Percentiles rank a stretch among this genome's conserved stretches.
Evolutionary conservation across 306 rosid species (phyloP).

Genomic region (Pterocarpus santalinus): DNA sequence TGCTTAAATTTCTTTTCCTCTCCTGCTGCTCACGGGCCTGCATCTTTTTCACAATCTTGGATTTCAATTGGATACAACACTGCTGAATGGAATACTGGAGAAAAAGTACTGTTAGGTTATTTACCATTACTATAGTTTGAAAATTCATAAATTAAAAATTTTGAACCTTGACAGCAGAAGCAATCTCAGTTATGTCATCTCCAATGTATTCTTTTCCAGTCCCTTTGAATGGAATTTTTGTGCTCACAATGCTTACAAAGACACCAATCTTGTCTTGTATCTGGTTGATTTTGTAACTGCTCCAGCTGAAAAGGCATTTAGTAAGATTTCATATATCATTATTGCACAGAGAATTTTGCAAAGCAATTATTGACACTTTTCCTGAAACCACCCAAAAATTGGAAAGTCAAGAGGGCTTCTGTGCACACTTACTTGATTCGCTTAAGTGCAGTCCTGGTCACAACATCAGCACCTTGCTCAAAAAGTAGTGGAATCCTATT

Average conservation of each 20-base stretch:
- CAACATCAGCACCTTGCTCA: constrained; percentile 99
- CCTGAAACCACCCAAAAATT: constrained; percentile 1
- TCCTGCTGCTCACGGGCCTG: constrained; percentile 99
- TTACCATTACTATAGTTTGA: constrained; percentile 21
- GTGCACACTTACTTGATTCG: constrained; percentile 78
- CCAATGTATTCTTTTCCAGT: constrained; percentile 99
- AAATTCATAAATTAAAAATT: constrained; percentile 36
- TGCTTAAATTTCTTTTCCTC: constrained; percentile 92
- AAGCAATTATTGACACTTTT: constrained; percentile 31
- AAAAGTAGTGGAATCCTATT: constrained; percentile 99
- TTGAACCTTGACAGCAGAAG: constrained; percentile 91
- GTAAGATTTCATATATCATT: constrained; percentile 21
- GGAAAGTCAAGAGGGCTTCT: constrained; percentile 17
- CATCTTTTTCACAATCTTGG: constrained; percentile 90
- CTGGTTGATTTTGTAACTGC: constrained; percentile 93
- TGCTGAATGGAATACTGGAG: constrained; percentile 93
- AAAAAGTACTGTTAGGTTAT: constrained; percentile 44
- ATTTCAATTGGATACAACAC: constrained; percentile 91
- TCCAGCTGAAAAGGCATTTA: constrained; percentile 70
- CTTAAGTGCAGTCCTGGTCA: constrained; percentile 91
- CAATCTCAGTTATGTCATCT: constrained; percentile 94
- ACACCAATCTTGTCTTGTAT: constrained; percentile 95
- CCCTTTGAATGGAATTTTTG: constrained; percentile 97
- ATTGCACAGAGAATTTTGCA: constrained; percentile 21
- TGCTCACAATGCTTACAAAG: constrained; percentile 94